Evolutionary conservation across 83 land plant species (phyloP).

Genomic region (Thuja plicata): DNA sequence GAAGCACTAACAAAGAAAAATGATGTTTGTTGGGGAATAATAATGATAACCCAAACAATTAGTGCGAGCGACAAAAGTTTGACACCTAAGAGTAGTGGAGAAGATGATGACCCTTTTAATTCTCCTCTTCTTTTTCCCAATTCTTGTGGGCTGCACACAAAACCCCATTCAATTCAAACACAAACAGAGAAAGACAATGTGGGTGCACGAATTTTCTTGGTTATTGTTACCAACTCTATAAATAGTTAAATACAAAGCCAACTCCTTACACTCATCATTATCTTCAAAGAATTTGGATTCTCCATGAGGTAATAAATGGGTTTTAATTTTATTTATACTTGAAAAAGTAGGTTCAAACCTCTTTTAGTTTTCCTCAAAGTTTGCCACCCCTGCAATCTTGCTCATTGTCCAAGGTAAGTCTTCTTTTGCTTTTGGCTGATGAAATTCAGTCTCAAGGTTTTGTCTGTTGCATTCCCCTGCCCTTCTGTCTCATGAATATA

Average conservation of each 20-base stretch:
- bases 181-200: not conserved
- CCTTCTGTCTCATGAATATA: slow-evolving; percentile 12
- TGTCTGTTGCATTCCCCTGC: slow-evolving; percentile 12
- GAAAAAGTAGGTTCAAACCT: not conserved
- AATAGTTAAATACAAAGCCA: not conserved
- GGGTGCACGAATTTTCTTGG: slow-evolving; percentile 12
- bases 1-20: not conserved
- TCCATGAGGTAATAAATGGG: slow-evolving; percentile 4
- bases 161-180: not conserved
- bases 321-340: not conserved
- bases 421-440: not conserved
- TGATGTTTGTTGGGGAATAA: not conserved
- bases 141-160: slow-evolving; percentile 1
- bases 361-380: slow-evolving; percentile 5
- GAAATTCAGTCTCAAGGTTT: not conserved
- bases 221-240: not conserved
- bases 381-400: not conserved
- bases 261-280: slow-evolving; percentile 2
- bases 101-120: not conserved
- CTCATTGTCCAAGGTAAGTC: not conserved
- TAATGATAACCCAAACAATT: not conserved
- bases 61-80: no score
- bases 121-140: not conserved
- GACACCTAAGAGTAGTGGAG: not conserved
- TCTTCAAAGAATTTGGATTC: slow-evolving; percentile 10